A percentile compares a stretch with the other conserved stretches of the same genome.
Evolutionary conservation across 176 grass and related monocot species (phyloP).

Genomic region (Elymus sibiricus): DNA sequence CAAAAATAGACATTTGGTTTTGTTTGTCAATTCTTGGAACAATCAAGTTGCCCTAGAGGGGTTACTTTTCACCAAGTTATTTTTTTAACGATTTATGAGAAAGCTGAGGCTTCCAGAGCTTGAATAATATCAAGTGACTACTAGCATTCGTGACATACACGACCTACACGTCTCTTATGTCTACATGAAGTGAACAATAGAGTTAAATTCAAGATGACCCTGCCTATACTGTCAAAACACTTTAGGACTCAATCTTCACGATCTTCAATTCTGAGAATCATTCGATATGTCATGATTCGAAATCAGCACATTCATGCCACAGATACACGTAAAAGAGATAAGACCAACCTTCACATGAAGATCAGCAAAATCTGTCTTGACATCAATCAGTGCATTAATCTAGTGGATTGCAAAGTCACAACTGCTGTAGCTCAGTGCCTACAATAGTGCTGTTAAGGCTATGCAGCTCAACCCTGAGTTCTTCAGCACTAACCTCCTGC

Average conservation of each 20-base stretch:
- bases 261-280: not conserved
- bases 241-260: not conserved
- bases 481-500: not conserved
- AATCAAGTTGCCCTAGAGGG: not conserved
- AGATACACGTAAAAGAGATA: not conserved
- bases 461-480: not conserved
- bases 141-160: not conserved
- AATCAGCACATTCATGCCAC: not conserved
- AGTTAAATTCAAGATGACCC: not conserved
- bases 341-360: not conserved
- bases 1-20: not conserved
- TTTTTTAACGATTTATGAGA: not conserved
- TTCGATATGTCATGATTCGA: not conserved
- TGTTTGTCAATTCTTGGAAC: not conserved
- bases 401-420: not conserved
- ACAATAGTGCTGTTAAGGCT: not conserved
- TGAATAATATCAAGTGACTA: not conserved
- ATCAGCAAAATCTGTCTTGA: not conserved
- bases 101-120: not conserved
- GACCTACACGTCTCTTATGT: not conserved
- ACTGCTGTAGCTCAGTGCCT: not conserved
- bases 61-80: not conserved
- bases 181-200: not conserved
- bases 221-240: not conserved
- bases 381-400: not conserved